These are phyloP conservation scores for Monosporascus ibericus DNA, from an alignment of 2,329 filamentous ascomycete species.

Conservation along the genomic window DNA sequence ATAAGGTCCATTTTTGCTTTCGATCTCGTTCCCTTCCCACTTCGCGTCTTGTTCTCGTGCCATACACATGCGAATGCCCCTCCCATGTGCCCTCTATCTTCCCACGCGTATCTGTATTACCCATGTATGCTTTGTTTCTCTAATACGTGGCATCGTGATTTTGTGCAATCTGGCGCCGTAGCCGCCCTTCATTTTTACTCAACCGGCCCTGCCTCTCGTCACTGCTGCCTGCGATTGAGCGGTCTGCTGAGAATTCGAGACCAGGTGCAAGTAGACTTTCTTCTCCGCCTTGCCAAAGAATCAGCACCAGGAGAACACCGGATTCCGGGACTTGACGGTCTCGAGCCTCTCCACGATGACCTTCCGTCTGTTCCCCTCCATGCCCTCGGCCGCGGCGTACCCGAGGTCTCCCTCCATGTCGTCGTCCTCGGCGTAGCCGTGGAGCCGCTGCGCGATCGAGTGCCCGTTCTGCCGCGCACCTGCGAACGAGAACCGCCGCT, in stretches of 20 bases:
- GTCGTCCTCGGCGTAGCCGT: conserved; percentile 47
- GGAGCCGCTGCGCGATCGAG: conserved; percentile 48
- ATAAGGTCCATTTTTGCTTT: neutral
- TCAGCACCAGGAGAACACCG: conserved; percentile 96
- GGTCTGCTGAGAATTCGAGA: neutral
- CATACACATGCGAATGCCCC: neutral
- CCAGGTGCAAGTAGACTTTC: neutral
- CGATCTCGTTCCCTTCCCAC: neutral
- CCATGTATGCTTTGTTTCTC: neutral
- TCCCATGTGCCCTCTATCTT: neutral
- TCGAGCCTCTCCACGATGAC: conserved; percentile 96
- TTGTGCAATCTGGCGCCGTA: neutral
- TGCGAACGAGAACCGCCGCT: conserved; percentile 49
- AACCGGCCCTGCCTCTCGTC: neutral
- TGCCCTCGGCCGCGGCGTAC: conserved; percentile 87
- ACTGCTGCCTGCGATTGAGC: neutral
- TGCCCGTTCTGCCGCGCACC: conserved; percentile 39
- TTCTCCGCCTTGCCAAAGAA: neutral
- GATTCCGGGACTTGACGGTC: conserved; percentile 90
- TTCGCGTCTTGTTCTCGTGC: neutral
- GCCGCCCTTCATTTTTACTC: neutral
- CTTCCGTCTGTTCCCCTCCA: conserved; percentile 85
- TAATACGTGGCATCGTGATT: neutral
- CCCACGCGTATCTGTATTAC: neutral
- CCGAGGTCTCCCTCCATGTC: conserved; percentile 89